Evolutionary conservation across 1,139 yeast genomes (phyloP).

Genomic region (Suzukiozyma palmioleophila): DNA sequence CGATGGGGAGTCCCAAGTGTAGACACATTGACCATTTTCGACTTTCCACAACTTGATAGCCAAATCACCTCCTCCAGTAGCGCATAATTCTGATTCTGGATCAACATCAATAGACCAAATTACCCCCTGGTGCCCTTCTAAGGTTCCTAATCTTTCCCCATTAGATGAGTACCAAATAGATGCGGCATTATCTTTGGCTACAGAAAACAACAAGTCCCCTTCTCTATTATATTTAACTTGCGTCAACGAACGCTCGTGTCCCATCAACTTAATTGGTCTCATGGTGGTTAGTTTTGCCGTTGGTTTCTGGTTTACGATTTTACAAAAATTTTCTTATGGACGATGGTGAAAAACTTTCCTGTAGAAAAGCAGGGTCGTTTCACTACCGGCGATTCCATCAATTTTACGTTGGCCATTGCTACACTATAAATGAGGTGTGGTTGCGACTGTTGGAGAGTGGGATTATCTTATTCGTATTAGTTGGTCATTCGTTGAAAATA

Average conservation of each 20-base stretch:
- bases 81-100: conserved; percentile 58
- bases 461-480: too few species aligned
- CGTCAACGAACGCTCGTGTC: conserved; percentile 83
- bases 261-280: conserved; percentile 60
- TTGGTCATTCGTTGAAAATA: too few species aligned
- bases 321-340: conserved; percentile 4
- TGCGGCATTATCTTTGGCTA: conserved; percentile 85
- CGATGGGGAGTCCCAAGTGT: conserved; percentile 72
- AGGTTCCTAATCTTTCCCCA: conserved; percentile 96
- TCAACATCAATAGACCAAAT: conserved; percentile 94
- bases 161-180: conserved; percentile 92
- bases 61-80: conserved; percentile 92
- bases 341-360: conserved; percentile 4
- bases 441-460: too few species aligned
- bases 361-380: neutral
- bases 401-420: too few species aligned
- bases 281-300: conserved; percentile 15
- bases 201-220: conserved; percentile 90
- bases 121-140: conserved; percentile 84
- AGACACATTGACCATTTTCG: conserved; percentile 70
- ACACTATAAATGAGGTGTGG: too few species aligned
- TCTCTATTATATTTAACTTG: conserved; percentile 93
- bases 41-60: conserved; percentile 83
- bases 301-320: neutral
- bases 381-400: neutral